Evolutionary conservation across 805 yeast genomes (phyloP), one percentile per base, ranked within the genome.

Genomic region (Saturnispora silvae): DNA sequence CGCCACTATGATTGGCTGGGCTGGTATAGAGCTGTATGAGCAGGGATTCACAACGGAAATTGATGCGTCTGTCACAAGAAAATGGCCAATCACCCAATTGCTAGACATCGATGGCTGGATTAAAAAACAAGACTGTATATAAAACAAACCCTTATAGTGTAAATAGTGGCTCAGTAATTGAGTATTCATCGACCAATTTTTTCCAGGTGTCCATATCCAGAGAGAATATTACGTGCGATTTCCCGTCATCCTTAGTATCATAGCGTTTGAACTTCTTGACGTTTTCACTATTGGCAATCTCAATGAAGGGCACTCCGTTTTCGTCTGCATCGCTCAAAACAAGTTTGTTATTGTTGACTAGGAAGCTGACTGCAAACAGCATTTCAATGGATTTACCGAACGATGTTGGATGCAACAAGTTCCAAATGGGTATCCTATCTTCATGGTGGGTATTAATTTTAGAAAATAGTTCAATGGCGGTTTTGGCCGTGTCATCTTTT

Each of bases 1-100:
- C 56, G 95, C 96, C 0, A 73, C 85, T 2, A 92, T 92, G 98
- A 92, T 92, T 36, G 98, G 96, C 1, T 84, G 94, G 77, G 95
- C 97, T 0, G 98, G 96, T 0, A 83, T 89, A 7, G 96, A 89
- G 54, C 59, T 87, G 15, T 80, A 62, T 52, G 95, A 86, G 52
- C 47, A 53, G 14, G 67, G 70, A 5, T 53, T 59, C 15, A 60
- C 66, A 10, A 71, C 86, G 0, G 69, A 66, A 5, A 48, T 81
- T 29, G 66, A 59, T 9, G 70, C 75, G 3, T 50, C 68, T n/a
- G 94, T 95, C 1, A 62, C 74, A 1, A 63, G 85, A 33, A 83
- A 76, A 57, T 89, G 98, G 98, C 87, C 95, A 2, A 51, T 86
- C 41, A 57, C 67, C 33, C 70, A 75, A 8, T 49, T 77, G 29